These are phyloP conservation scores for Colletotrichum horii DNA, from an alignment of 2,329 filamentous ascomycete genomes.

Conservation along the genomic window DNA sequence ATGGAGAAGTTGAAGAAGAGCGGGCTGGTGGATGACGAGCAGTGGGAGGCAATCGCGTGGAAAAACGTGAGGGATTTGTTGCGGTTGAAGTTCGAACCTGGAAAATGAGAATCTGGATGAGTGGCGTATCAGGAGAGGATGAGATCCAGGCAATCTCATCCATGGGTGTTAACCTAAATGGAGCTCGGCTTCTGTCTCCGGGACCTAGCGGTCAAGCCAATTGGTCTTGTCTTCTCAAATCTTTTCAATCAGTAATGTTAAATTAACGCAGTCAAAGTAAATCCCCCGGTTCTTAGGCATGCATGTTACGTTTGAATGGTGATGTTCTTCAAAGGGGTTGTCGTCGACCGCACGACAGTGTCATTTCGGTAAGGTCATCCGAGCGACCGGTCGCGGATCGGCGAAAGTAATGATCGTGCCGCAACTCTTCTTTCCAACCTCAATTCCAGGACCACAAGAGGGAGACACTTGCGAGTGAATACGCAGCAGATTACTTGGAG, in stretches of 20 bases:
- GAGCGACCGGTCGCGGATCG: neutral
- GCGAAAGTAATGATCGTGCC: neutral
- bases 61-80: slow-evolving; percentile 56
- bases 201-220: neutral
- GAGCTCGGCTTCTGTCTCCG: neutral
- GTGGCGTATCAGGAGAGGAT: neutral
- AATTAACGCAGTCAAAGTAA: neutral
- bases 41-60: slow-evolving; percentile 54
- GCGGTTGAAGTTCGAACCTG: slow-evolving; percentile 25
- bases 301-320: neutral
- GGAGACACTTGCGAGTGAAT: rapidly evolving
- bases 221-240: neutral
- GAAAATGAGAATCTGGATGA: neutral
- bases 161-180: neutral
- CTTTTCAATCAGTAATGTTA: neutral
- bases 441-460: rapidly evolving
- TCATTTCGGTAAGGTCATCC: neutral
- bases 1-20: slow-evolving; percentile 53
- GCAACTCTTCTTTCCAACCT: neutral
- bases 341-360: neutral
- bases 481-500: neutral
- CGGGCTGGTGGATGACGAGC: slow-evolving; percentile 51
- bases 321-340: neutral
- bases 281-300: neutral
- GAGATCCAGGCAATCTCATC: neutral